Conservation (phyloP, 306 rosid genomes). For the Nissolia schottii region DNA sequence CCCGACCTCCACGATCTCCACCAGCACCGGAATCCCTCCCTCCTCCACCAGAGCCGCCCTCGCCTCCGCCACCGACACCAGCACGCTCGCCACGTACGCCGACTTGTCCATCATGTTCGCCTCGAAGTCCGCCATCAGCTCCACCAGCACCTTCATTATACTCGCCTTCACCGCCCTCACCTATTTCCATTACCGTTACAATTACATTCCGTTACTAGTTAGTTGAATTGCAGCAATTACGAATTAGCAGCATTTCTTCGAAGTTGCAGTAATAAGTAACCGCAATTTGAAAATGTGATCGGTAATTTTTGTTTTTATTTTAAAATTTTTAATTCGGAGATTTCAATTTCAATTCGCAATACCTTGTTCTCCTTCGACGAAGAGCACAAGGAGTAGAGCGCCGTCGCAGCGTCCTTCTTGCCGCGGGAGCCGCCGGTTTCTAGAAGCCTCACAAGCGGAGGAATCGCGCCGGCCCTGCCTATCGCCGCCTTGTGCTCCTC, state of each 20-base stretch:
- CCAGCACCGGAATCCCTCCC: conserved; percentile 87
- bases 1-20: conserved; percentile 88
- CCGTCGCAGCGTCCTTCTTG: conserved; percentile 95
- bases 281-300: no score
- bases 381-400: conserved; percentile 71
- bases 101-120: conserved; percentile 96
- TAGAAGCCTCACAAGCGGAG: conserved; percentile 65
- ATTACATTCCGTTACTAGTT: neutral
- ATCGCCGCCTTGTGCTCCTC: conserved; percentile 74
- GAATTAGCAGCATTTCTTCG: no score
- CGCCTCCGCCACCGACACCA: conserved; percentile 70
- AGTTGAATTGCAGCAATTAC: no score
- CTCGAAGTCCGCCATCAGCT: conserved; percentile 85
- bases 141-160: conserved; percentile 82
- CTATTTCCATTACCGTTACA: neutral
- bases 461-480: conserved; percentile 90
- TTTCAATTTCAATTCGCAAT: neutral
- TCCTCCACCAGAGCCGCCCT: conserved; percentile 74
- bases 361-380: conserved; percentile 74
- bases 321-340: no score
- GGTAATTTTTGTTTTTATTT: no score
- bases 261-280: no score
- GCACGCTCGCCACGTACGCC: conserved; percentile 75
- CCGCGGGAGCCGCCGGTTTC: conserved; percentile 66
- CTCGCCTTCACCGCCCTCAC: conserved; percentile 73